Conservation (phyloP, 768 basidiomycete species). For the Dentipellis sp. region DNA sequence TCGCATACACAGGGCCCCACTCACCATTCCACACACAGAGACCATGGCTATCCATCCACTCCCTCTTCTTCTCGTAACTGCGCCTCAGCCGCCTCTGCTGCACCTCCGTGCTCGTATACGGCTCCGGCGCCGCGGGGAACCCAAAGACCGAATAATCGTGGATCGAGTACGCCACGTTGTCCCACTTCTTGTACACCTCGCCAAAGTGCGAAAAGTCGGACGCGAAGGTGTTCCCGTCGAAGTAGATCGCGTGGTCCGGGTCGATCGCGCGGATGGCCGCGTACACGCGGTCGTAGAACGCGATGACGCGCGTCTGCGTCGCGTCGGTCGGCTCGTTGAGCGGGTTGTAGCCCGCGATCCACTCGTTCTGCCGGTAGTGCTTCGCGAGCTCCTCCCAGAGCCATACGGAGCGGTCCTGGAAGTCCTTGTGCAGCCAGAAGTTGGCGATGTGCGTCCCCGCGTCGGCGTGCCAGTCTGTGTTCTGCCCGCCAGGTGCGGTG, state of each 20-base stretch:
- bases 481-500: slow-evolving; percentile 66
- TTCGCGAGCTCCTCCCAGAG: slow-evolving; percentile 70
- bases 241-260: slow-evolving; percentile 62
- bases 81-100: slow-evolving; percentile 42
- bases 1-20: slow-evolving; percentile 77
- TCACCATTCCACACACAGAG: slow-evolving; percentile 76
- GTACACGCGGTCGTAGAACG: slow-evolving; percentile 62
- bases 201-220: slow-evolving; percentile 69
- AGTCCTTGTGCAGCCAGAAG: slow-evolving; percentile 80
- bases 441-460: slow-evolving; percentile 59
- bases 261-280: slow-evolving; percentile 65
- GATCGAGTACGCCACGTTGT: slow-evolving; percentile 68
- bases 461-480: slow-evolving; percentile 76
- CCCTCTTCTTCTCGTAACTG: slow-evolving; percentile 65
- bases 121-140: slow-evolving; percentile 51
- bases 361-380: slow-evolving; percentile 69
- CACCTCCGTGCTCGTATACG: slow-evolving; percentile 41
- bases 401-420: slow-evolving; percentile 71
- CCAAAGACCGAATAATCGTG: slow-evolving; percentile 74
- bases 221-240: slow-evolving; percentile 82
- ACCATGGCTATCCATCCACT: slow-evolving; percentile 63
- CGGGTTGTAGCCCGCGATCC: slow-evolving; percentile 84
- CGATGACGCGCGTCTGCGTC: slow-evolving; percentile 51
- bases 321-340: slow-evolving; percentile 79
- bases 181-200: slow-evolving; percentile 51